Evolutionary conservation across 257 asterid species (phyloP), one percentile per base, ranked within the genome.

Genomic region (Nicotiana knightiana): DNA sequence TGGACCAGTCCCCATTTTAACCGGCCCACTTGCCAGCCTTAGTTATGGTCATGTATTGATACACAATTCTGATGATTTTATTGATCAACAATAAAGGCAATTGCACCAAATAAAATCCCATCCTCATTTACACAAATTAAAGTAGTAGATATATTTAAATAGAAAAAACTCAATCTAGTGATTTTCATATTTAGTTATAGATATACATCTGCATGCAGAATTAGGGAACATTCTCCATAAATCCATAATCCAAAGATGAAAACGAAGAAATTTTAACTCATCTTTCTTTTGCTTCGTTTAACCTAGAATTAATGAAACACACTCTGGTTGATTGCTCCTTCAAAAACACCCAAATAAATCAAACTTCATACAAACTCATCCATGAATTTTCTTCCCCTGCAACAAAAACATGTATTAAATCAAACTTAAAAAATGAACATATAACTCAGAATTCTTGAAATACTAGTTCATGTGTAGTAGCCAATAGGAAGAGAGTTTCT

Each of bases 401-500:
- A 80, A 46, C 5, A 64, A 63, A 46, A 39, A 15, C 1, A 63
- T 12, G 48, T 46, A 46, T 18, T 16, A 16, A 79, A 63, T 13
- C 79, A 73, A 73, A 51, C 63, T 48, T 73, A 63, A 48, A 6
- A 48, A 15, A 67, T 4, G 58, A 53, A 3, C 58, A 53, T 9
- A 43, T 0, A 8, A 43, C 10, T 2, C 8, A 26, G 2, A 24
- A 8, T 15, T 8, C 43, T 53, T 54, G 18, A 0, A 77, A 33
- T 16, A 12, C 16, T 32, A 51, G 6, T 21, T n/a, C 15, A 9
- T 57, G 26, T 79, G 46, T 73, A 48, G 79, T 3, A 9, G 51
- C 51, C 12, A 43, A 11, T 43, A 73, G 43, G 43, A 73, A 51
- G 79, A 26, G 79, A 78, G 16, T 39, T 8, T 35, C 85, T 85